Conservation (phyloP, 2,329 filamentous ascomycete species). For the Cordyceps pruinosa region DNA sequence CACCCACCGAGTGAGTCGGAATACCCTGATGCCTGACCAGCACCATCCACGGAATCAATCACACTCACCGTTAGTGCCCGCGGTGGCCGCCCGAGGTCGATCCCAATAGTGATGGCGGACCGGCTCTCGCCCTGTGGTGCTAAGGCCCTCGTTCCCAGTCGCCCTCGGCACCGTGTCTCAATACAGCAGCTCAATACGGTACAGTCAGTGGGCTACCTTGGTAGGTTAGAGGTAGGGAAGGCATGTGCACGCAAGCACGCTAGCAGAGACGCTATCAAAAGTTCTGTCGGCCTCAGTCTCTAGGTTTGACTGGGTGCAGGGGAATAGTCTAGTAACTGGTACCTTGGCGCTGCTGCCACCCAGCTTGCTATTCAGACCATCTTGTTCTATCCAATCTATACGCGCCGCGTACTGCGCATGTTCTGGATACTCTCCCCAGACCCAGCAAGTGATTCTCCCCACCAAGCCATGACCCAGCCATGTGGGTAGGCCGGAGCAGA, state of each 20-base stretch:
- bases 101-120: conserved; percentile 9
- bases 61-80: conserved; percentile 3
- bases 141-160: neutral
- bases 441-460: neutral
- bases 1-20: neutral
- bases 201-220: too few species aligned
- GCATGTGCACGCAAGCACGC: neutral
- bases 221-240: too few species aligned
- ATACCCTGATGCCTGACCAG: neutral
- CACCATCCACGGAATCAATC: neutral
- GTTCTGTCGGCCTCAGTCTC: neutral
- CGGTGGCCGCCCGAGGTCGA: conserved; percentile 1
- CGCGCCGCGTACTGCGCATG: neutral
- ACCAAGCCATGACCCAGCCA: neutral
- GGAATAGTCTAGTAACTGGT: neutral
- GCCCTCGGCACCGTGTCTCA: neutral
- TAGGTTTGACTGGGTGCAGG: neutral
- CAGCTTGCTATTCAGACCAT: too few species aligned
- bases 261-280: conserved; percentile 5
- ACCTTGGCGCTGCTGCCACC: neutral
- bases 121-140: conserved; percentile 8
- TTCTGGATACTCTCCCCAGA: neutral
- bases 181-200: too few species aligned
- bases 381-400: neutral
- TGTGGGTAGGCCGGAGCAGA: neutral